phyloP scores from a whole-genome alignment of 441 rosid genomes.

The Corymbia citriodora region DNA sequence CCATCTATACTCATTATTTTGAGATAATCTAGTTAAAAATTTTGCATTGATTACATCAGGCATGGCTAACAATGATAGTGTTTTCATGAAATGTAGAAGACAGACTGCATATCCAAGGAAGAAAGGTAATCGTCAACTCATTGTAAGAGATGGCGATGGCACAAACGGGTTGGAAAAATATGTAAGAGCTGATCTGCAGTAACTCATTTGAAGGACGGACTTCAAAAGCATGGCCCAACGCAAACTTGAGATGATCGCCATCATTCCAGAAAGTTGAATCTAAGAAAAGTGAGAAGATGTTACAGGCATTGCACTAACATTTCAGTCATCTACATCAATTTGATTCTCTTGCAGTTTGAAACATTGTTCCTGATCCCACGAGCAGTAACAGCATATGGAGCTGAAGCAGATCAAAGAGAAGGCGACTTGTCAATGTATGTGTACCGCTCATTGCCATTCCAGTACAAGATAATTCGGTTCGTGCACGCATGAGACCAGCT shows the following conservation, averaged over 20 bases:
- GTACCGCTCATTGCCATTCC: constrained; percentile 77
- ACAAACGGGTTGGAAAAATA: neutral
- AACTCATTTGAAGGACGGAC: neutral
- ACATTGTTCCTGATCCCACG: constrained; percentile 70
- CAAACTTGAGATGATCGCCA: neutral
- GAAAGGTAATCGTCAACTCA: neutral
- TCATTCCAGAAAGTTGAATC: neutral
- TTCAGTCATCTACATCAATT: constrained; percentile 34
- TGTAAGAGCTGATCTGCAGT: neutral
- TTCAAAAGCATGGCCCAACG: neutral
- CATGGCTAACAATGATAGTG: neutral
- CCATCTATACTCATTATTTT: neutral
- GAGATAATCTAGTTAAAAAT: neutral
- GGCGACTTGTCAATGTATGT: constrained; percentile 91
- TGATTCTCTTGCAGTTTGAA: constrained; percentile 50
- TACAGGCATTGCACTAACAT: neutral
- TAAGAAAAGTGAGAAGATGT: neutral
- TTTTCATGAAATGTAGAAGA: neutral
- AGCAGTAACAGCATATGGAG: constrained; percentile 64
- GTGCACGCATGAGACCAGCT: constrained; percentile 98
- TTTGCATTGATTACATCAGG: neutral
- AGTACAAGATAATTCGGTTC: constrained; percentile 70
- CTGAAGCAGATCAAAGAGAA: constrained; percentile 70
- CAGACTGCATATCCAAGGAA: neutral
- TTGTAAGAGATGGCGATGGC: neutral